A percentile compares a stretch with the other conserved stretches of the same genome.
These are phyloP conservation scores for Psilocybe cyanescens DNA, from an alignment of 768 basidiomycete species.

Conservation along the genomic window DNA sequence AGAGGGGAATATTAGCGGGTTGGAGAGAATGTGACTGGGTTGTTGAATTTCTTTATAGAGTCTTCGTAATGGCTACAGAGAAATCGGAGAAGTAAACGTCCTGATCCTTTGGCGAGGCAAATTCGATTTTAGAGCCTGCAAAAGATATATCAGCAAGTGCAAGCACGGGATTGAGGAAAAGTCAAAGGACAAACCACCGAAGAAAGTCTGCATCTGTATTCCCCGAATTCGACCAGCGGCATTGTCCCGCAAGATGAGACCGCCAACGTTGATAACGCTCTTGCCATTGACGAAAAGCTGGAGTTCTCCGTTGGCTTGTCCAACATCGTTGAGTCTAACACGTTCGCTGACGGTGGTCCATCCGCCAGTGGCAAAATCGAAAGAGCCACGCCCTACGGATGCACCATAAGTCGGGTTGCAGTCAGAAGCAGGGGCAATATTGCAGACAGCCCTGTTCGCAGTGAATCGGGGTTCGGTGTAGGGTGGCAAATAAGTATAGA, in stretches of 20 bases:
- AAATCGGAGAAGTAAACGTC: conserved; percentile 71
- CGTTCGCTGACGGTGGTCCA: conserved; percentile 77
- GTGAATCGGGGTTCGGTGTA: conserved; percentile 38
- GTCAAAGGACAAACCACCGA: conserved; percentile 53
- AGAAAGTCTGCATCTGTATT: conserved; percentile 80
- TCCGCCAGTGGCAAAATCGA: conserved; percentile 60
- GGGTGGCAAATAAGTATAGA: conserved; percentile 74
- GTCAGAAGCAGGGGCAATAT: conserved; percentile 49
- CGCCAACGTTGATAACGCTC: conserved; percentile 61
- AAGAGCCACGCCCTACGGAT: conserved; percentile 71
- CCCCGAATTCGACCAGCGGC: conserved; percentile 59
- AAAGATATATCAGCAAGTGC: neutral
- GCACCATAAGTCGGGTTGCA: conserved; percentile 70
- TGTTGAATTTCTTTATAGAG: conserved; percentile 12
- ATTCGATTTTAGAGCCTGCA: conserved; percentile 26
- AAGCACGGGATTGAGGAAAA: conserved; percentile 12
- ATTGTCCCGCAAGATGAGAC: conserved; percentile 57
- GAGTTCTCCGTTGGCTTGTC: conserved; percentile 71
- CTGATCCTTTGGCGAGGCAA: conserved; percentile 65
- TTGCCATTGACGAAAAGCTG: conserved; percentile 68
- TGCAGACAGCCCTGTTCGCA: conserved; percentile 54
- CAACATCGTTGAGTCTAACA: conserved; percentile 74
- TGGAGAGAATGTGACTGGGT: neutral
- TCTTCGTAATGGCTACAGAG: conserved; percentile 62
- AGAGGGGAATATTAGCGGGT: neutral